phyloP scores from a whole-genome alignment of 148 eudicot species.

The Rhododendron griersonianum region DNA sequence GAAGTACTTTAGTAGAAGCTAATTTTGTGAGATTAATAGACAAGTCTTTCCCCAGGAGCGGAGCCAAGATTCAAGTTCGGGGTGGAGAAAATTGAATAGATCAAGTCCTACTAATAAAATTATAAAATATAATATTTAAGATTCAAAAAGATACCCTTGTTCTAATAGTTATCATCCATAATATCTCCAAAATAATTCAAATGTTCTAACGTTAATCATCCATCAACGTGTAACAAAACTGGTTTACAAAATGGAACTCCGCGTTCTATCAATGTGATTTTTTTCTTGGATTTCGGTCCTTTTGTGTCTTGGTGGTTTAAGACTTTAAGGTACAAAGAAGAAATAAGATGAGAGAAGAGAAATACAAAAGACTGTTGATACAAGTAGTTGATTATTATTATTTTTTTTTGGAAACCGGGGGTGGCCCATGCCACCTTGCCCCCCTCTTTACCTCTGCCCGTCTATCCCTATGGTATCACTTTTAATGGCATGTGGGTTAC shows the following conservation, averaged over 20 bases:
- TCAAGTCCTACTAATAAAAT: no score
- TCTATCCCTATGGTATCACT: neutral
- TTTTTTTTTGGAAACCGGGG: neutral
- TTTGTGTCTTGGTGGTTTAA: neutral
- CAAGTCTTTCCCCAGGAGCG: neutral
- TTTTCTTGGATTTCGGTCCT: neutral
- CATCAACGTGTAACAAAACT: neutral
- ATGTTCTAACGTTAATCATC: no score
- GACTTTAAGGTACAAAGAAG: neutral
- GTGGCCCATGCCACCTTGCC: neutral
- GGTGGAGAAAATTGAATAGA: no score
- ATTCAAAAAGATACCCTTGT: neutral
- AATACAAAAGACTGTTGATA: neutral
- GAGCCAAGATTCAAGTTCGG: no score
- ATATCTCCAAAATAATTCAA: neutral
- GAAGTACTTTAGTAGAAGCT: neutral
- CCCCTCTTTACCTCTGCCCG: neutral
- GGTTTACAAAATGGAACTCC: neutral
- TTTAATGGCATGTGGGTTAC: neutral
- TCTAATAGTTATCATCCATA: neutral
- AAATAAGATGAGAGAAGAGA: neutral
- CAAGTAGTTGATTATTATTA: neutral
- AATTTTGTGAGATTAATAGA: neutral
- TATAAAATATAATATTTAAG: no score
- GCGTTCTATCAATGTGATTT: neutral